These are phyloP conservation scores for Diutina catenulata DNA, from an alignment of 1,139 yeast genomes.

Conservation along the genomic window DNA sequence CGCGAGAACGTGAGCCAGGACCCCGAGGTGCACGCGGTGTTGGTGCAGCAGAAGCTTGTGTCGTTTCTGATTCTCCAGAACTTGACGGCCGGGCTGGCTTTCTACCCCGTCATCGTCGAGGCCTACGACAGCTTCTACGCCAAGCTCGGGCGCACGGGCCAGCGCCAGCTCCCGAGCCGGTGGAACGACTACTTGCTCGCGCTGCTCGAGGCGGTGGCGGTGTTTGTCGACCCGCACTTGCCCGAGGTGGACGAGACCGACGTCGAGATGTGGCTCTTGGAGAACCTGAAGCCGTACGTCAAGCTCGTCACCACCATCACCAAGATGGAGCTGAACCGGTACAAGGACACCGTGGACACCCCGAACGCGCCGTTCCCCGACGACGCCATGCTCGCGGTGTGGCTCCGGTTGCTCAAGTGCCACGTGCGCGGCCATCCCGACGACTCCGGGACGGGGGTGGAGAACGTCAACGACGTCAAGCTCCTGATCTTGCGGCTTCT, in stretches of 20 bases:
- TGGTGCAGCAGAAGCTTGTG: constrained; percentile 2
- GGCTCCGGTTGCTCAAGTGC: constrained; percentile 3
- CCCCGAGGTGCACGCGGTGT: background rate
- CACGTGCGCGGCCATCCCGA: constrained; percentile 3
- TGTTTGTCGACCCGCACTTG: background rate
- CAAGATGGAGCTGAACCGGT: constrained; percentile 1
- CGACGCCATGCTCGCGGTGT: background rate
- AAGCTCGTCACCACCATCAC: background rate
- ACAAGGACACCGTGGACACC: background rate
- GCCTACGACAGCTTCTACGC: too few relatives aligned
- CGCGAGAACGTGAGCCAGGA: background rate
- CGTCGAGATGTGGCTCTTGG: constrained; percentile 2
- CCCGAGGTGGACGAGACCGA: background rate
- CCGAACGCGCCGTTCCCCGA: constrained; percentile 1
- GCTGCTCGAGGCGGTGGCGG: background rate
- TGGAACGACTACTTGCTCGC: constrained; percentile 1
- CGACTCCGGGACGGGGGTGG: background rate
- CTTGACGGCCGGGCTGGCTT: constrained; percentile 3
- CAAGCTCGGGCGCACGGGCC: too few relatives aligned
- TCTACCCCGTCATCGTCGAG: constrained; percentile 2
- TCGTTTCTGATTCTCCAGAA: constrained; percentile 1
- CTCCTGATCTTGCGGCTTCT: constrained; percentile 1
- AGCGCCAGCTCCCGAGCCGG: background rate
- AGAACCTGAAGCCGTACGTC: constrained; percentile 3
- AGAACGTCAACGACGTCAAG: constrained; percentile 3